A percentile compares a stretch with the other conserved stretches of the same genome.
These are phyloP conservation scores for Fusarium sp. DNA, from an alignment of 2,329 filamentous ascomycete species.

Conservation along the genomic window DNA sequence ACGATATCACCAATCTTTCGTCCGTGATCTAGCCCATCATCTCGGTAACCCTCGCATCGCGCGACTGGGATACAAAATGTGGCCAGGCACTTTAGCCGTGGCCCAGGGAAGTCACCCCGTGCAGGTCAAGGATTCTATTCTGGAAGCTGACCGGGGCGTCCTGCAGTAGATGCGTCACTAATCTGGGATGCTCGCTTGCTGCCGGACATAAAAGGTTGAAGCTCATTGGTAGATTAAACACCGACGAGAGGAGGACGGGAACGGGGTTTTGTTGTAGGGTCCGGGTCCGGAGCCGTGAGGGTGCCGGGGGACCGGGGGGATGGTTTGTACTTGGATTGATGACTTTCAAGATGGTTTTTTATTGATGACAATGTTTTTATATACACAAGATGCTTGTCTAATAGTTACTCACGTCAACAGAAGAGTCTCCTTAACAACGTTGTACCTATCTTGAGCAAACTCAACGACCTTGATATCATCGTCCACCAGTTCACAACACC, in stretches of 20 bases:
- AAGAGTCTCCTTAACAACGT: neutral
- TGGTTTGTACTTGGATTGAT: neutral
- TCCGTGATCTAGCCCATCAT: neutral
- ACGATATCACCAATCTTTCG: neutral
- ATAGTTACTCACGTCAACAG: neutral
- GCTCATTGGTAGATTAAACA: constrained; percentile 16
- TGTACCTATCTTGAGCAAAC: neutral
- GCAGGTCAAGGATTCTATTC: neutral
- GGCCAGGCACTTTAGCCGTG: neutral
- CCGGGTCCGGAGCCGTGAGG: constrained; percentile 5
- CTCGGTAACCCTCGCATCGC: constrained; percentile 4
- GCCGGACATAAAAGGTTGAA: constrained; percentile 11
- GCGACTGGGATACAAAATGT: neutral
- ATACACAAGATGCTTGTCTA: neutral
- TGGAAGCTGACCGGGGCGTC: neutral
- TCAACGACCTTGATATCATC: neutral
- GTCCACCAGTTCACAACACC: neutral
- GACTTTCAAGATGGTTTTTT: neutral
- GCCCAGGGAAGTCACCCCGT: neutral
- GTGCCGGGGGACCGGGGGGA: neutral
- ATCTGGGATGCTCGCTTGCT: neutral
- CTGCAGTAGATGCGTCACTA: constrained; percentile 1
- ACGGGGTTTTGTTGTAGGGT: constrained; percentile 13
- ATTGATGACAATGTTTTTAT: neutral
- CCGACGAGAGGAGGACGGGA: constrained; percentile 7